A percentile compares a stretch with the other conserved stretches of the same genome.
Conservation (phyloP, 495 filamentous ascomycete genomes). For the Ascobolus immersus region DNA sequence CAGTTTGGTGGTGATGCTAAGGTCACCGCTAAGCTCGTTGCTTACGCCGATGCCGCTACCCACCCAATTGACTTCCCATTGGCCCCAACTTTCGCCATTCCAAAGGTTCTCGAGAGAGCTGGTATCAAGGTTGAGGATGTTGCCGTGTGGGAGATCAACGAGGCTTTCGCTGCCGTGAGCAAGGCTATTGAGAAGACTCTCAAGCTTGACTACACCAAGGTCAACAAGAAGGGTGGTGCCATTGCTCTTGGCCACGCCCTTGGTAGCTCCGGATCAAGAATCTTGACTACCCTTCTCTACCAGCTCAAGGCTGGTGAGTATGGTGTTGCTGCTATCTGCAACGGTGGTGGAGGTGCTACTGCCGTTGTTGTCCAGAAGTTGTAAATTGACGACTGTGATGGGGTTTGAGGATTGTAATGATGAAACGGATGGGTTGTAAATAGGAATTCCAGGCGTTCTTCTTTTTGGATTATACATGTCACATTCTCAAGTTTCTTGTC, state of each 20-base stretch:
- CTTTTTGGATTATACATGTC: not conserved
- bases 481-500: not conserved
- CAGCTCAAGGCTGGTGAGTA: slow-evolving; percentile 78
- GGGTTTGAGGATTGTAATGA: slow-evolving; percentile 22
- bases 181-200: slow-evolving; percentile 87
- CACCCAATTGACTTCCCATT: slow-evolving; percentile 91
- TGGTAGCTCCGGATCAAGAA: slow-evolving; percentile 80
- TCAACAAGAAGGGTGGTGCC: slow-evolving; percentile 76
- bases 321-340: slow-evolving; percentile 87
- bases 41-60: slow-evolving; percentile 70
- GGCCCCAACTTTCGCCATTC: slow-evolving; percentile 76
- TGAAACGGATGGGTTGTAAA: not conserved
- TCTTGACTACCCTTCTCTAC: slow-evolving; percentile 72
- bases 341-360: slow-evolving; percentile 77
- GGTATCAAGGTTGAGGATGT: slow-evolving; percentile 76
- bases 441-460: too few relatives aligned
- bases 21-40: slow-evolving; percentile 61
- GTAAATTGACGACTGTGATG: too few relatives aligned
- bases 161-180: slow-evolving; percentile 90
- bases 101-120: slow-evolving; percentile 64
- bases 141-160: slow-evolving; percentile 91
- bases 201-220: slow-evolving; percentile 43
- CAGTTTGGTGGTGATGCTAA: slow-evolving; percentile 39
- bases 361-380: slow-evolving; percentile 81
- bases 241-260: slow-evolving; percentile 86